Base-by-base conservation (phyloP, 148 eudicot genomes). In the Tetragonia tetragonoides region DNA sequence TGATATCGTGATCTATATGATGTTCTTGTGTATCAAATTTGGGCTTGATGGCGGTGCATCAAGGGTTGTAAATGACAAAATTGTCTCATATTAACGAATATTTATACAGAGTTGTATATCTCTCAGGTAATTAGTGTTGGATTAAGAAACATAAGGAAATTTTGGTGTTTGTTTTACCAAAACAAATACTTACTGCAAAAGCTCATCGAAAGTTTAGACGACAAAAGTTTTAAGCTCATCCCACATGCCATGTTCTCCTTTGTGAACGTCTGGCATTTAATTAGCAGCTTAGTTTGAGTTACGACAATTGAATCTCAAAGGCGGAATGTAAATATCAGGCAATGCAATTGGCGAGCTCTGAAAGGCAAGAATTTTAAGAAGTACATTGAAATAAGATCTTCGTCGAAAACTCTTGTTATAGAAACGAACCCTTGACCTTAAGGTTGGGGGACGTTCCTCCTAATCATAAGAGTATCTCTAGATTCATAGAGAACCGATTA, bases 271-370 rank as follows among this genome's bases (percentile, higher is more conserved):
- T 95, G 99, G 99, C 85, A 92, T 73, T 67, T 91, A 28, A 28
- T 28, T 28, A 88, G 91, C 97, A 68, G 97, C 99, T 34, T 97
- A 91, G 76, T 95, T 95, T 83, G 99, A 95, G 81, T 85, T 92
- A 67, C 84, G 99, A 7, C 97, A 92, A 75, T 73, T 92, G 74
- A 87, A 91, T 87, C 86, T 95, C n/a, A 79, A 82, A 69, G 91
- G 89, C 38, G 99, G 97, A 44, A 87, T 96, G 1, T 77, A 69
- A 75, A 85, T 95, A 68, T 86, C 92, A 67, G 99, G 99, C 38
- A 89, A 90, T 83, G 99, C 99, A 49, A 92, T 95, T 78, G 99
- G 99, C 61, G 88, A 81, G 97, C 99, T 80, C 97, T 97, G 70
- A 95, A 92, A 84, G 97, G 91, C 69, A 92, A 94, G 97, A 88